These are phyloP conservation scores for Mortierella sp. DNA, from an alignment of 371 early-diverging fungal species.

Conservation along the genomic window DNA sequence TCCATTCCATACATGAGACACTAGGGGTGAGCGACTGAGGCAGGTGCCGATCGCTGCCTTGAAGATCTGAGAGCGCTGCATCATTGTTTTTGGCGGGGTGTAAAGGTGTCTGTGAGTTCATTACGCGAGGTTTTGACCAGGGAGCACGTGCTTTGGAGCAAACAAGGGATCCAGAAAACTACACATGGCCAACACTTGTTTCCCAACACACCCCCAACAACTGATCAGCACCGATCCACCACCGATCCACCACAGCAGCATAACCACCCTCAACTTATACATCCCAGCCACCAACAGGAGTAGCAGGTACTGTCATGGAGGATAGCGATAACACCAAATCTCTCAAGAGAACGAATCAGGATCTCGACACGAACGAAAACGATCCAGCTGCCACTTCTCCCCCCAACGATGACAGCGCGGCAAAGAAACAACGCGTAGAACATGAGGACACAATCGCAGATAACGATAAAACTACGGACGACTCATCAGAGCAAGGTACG, in stretches of 20 bases:
- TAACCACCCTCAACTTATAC: not conserved
- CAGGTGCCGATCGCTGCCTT: slow-evolving; percentile 3
- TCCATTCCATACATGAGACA: not conserved
- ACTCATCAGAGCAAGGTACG: slow-evolving; percentile 1
- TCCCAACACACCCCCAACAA: not conserved
- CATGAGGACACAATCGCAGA: not conserved
- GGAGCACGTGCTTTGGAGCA: not conserved
- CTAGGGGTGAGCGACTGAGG: slow-evolving; percentile 9
- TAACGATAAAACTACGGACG: not conserved
- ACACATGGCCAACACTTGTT: not conserved
- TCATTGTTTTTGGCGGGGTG: not conserved
- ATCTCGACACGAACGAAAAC: not conserved
- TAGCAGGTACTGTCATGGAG: slow-evolving; percentile 14
- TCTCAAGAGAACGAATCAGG: slow-evolving; percentile 16
- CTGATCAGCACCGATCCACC: not conserved
- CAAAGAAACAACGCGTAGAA: slow-evolving; percentile 35
- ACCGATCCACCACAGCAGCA: not conserved
- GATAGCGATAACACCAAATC: slow-evolving; percentile 9
- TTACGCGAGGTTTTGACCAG: not conserved
- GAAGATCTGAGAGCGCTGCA: slow-evolving; percentile 12
- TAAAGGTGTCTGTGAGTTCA: too few relatives aligned
- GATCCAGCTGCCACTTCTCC: slow-evolving; percentile 2
- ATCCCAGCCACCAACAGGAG: not conserved
- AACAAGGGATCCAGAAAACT: too few relatives aligned
- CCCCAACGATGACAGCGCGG: slow-evolving; percentile 4